A percentile compares a stretch with the other conserved stretches of the same genome.
Conservation (phyloP, 2,329 filamentous ascomycete genomes). For the Chaetomiaceae sp. region DNA sequence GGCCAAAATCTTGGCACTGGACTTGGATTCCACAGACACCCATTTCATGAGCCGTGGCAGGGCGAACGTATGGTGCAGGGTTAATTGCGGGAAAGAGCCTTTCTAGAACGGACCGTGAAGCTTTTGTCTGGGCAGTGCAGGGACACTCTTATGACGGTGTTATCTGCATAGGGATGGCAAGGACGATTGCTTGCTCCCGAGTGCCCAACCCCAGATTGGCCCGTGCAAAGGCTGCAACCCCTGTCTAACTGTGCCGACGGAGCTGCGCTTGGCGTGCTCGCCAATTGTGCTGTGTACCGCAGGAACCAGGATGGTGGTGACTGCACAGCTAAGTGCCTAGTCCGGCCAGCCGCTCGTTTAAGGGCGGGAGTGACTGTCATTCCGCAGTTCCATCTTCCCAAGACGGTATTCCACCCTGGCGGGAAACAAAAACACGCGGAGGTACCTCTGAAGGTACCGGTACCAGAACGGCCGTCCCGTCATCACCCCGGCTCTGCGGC, state of each 20-base stretch:
- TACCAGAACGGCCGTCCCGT: conserved; percentile 11
- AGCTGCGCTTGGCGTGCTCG: conserved; percentile 18
- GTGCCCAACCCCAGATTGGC: not conserved
- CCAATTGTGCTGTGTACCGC: not conserved
- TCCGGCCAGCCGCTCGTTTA: conserved; percentile 20
- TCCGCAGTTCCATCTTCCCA: conserved; percentile 21
- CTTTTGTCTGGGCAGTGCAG: too few relatives aligned
- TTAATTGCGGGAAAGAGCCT: too few relatives aligned
- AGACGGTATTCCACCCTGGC: conserved; percentile 8
- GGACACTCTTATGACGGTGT: too few relatives aligned
- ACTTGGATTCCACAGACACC: too few relatives aligned
- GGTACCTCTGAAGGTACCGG: too few relatives aligned
- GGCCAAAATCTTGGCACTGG: not conserved
- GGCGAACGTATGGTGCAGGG: too few relatives aligned
- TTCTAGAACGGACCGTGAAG: too few relatives aligned
- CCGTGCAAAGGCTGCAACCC: conserved; percentile 3
- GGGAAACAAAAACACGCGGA: too few relatives aligned
- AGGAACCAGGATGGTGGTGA: conserved; percentile 4
- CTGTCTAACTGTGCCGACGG: conserved; percentile 16
- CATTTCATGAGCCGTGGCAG: too few relatives aligned
- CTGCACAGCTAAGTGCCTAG: conserved; percentile 25
- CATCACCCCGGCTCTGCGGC: conserved; percentile 28
- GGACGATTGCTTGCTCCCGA: not conserved
- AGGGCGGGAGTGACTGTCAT: conserved; percentile 20
- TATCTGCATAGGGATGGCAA: too few relatives aligned